Conservation (phyloP, 2,329 filamentous ascomycete genomes). For the Cyphellophora europaea region DNA sequence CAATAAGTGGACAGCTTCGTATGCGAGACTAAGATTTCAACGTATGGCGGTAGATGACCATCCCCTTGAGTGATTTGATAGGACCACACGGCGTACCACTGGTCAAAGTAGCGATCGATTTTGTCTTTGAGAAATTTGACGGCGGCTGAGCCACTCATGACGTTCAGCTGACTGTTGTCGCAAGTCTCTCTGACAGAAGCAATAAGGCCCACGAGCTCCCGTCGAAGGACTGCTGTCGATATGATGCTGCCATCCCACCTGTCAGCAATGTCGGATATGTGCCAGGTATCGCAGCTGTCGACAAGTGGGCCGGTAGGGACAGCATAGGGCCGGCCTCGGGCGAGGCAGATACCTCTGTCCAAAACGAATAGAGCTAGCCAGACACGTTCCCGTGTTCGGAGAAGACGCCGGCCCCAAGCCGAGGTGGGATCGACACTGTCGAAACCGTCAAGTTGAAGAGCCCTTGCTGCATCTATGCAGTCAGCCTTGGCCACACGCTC, state of each 20-base stretch:
- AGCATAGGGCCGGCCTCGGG: constrained; percentile 59
- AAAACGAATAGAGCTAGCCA: constrained; percentile 67
- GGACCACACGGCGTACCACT: constrained; percentile 57
- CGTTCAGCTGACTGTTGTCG: constrained; percentile 24
- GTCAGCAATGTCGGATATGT: constrained; percentile 53
- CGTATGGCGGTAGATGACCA: constrained; percentile 55
- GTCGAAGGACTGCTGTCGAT: constrained; percentile 59
- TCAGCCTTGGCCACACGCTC: constrained; percentile 52
- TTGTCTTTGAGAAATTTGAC: constrained; percentile 34
- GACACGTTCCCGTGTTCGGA: constrained; percentile 57
- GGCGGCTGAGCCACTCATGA: constrained; percentile 26
- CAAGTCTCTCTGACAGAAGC: constrained; percentile 26
- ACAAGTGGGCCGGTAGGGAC: constrained; percentile 58
- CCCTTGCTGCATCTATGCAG: constrained; percentile 59
- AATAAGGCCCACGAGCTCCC: constrained; percentile 47
- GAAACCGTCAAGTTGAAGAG: constrained; percentile 60
- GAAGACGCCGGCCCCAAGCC: constrained; percentile 49
- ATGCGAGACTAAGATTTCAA: constrained; percentile 65
- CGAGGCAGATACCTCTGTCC: constrained; percentile 62
- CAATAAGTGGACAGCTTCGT: constrained; percentile 66
- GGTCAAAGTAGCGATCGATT: constrained; percentile 57
- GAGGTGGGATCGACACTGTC: constrained; percentile 52
- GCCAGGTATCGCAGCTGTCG: constrained; percentile 61
- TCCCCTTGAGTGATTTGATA: constrained; percentile 45
- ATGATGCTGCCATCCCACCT: constrained; percentile 61